Conservation (phyloP, 805 yeast species). For the Cyberlindnera lachancei region DNA sequence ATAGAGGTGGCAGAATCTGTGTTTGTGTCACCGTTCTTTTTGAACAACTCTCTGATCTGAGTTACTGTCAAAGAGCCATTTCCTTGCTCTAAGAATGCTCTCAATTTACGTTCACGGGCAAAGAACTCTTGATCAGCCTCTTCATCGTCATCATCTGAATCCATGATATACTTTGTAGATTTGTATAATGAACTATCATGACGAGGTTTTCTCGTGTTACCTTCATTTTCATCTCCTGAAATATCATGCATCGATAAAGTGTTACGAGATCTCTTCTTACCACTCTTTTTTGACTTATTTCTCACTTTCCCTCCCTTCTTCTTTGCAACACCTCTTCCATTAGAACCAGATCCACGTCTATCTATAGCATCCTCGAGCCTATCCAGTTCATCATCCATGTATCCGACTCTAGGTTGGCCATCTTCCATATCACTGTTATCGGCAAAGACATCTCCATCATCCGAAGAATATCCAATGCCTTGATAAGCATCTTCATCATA, state of each 20-base stretch:
- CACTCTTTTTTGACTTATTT: constrained; percentile 5
- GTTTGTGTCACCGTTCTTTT: too few species aligned
- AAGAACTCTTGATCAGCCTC: constrained; percentile 47
- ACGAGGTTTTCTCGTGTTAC: background rate
- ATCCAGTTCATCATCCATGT: constrained; percentile 16
- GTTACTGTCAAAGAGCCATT: constrained; percentile 11
- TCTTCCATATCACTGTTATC: constrained; percentile 16
- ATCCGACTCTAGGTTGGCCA: constrained; percentile 4
- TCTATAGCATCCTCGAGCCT: constrained; percentile 13
- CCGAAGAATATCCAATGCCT: constrained; percentile 21
- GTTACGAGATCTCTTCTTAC: constrained; percentile 6
- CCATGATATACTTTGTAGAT: constrained; percentile 49
- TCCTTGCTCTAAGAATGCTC: constrained; percentile 22
- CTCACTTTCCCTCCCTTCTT: constrained; percentile 7
- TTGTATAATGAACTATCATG: constrained; percentile 16
- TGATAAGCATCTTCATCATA: constrained; percentile 26
- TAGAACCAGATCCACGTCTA: constrained; percentile 1
- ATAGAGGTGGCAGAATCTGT: too few species aligned
- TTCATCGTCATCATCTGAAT: constrained; percentile 58
- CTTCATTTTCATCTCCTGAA: constrained; percentile 18
- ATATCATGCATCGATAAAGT: constrained; percentile 4
- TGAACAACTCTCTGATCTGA: constrained; percentile 9
- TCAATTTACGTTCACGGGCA: constrained; percentile 45
- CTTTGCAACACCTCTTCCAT: constrained; percentile 18
- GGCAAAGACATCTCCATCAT: constrained; percentile 31